Conservation (phyloP, 129 eudicot genomes). For the Mikania micrantha region DNA sequence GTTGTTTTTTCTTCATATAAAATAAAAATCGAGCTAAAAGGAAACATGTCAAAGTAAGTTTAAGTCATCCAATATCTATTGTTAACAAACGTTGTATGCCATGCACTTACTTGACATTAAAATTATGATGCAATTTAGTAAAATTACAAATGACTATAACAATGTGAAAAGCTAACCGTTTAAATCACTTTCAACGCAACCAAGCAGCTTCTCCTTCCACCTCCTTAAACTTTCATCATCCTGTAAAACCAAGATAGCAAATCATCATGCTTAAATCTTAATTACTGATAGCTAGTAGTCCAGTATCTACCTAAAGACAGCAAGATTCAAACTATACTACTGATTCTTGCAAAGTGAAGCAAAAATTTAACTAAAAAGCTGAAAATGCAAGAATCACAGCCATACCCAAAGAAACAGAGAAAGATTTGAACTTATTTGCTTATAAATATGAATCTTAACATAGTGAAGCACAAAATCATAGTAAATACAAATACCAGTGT, state of each 20-base stretch:
- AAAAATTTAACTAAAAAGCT: background rate
- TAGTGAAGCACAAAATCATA: background rate
- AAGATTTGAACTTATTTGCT: constrained; percentile 1
- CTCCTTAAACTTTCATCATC: constrained; percentile 80
- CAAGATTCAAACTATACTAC: background rate
- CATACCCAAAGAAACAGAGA: background rate
- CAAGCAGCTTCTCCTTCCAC: constrained; percentile 88
- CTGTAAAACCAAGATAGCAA: constrained; percentile 22
- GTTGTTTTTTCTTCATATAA: background rate
- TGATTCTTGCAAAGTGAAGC: background rate
- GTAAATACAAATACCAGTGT: background rate
- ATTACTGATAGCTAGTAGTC: background rate
- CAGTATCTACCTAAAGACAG: background rate
- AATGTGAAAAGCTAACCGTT: constrained; percentile 47
- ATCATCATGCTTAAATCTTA: background rate
- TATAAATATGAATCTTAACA: background rate
- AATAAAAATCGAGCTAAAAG: background rate
- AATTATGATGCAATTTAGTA: background rate
- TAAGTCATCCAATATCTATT: background rate
- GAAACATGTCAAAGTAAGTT: background rate
- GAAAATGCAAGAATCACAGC: background rate
- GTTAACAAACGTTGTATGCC: too few relatives aligned
- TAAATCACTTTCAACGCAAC: constrained; percentile 60
- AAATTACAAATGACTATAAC: background rate
- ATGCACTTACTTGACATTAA: background rate